Evolutionary conservation across 2,329 filamentous ascomycete genomes (phyloP), one percentile per base, ranked within the genome.

Genomic region (Fusarium lateritium): DNA sequence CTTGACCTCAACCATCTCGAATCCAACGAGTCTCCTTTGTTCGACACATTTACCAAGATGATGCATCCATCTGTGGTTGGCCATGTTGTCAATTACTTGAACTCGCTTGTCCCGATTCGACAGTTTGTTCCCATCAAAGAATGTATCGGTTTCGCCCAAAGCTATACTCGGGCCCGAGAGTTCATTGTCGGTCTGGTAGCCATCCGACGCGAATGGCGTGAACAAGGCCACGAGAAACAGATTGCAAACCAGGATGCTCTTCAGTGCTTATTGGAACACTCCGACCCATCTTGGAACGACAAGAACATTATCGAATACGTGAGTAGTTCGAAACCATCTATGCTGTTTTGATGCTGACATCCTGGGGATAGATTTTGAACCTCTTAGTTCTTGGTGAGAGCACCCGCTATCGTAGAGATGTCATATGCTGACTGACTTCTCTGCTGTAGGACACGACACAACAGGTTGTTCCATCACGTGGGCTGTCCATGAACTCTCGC

Each of bases 381-480:
- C 80, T 83, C 64, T 72, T 83, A 34, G 77, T 81, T 2, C 79
- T 83, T 15, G 83, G 81, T 38, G 56, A 54, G 64, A n/a, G n/a
- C 2, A 28, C 28, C 15, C 10, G 6, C 31, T 13, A 14, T 4
- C 3, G 19, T 22, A 3, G 24, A 15, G 36, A n/a, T 14, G 13
- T 6, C 4, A 7, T 6, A 22, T 39, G 55, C 17, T 47, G 34
- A 51, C 34, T 5, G 36, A 22, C 14, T 19, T 39, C 24, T n/a
- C n/a, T 13, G 7, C 7, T 22, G 4, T 15, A 69, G 71, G 74
- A 43, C 81, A 84, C 57, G 82, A 84, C 56, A 84, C 83, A 0
- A 84, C 82, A 1, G 82, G 82, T 5, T 79, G 77, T 8, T 72
- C 80, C 0, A 77, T 83, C 66, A 79, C 78, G 3, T 84, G 82